Percentiles rank a stretch among this genome's conserved stretches.
Conservation (phyloP, 108 stramenopile genomes). For the Chaetoceros muelleri region DNA sequence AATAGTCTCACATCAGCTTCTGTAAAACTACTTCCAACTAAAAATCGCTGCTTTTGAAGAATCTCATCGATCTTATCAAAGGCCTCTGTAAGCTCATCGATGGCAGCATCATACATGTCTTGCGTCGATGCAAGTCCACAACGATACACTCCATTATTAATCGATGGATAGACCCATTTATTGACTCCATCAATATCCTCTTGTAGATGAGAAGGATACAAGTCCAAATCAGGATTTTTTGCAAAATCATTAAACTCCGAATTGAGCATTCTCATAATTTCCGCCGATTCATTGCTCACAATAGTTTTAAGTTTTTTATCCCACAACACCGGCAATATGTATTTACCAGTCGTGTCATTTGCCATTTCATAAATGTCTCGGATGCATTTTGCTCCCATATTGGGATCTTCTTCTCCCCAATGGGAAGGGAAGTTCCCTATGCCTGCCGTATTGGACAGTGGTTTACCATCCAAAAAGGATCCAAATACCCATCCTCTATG, state of each 20-base stretch:
- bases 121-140: conserved; percentile 95
- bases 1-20: conserved; percentile 94
- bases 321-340: conserved; percentile 92
- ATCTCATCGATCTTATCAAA: conserved; percentile 78
- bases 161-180: conserved; percentile 80
- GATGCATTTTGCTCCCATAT: conserved; percentile 26
- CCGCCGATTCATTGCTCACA: conserved; percentile 96
- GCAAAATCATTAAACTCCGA: conserved; percentile 79
- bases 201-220: conserved; percentile 77
- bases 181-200: conserved; percentile 74
- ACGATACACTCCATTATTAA: conserved; percentile 96
- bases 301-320: conserved; percentile 90
- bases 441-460: conserved; percentile 56
- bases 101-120: conserved; percentile 83
- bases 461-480: conserved; percentile 36
- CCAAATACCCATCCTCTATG: conserved; percentile 95
- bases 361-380: conserved; percentile 44
- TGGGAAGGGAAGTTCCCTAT: conserved; percentile 55
- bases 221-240: conserved; percentile 60
- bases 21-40: conserved; percentile 77
- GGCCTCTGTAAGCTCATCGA: conserved; percentile 75
- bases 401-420: conserved; percentile 56
- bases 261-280: conserved; percentile 96
- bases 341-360: conserved; percentile 74
- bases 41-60: conserved; percentile 65